phyloP scores from a whole-genome alignment of 495 filamentous ascomycete species.

The Xylaria intraflava region DNA sequence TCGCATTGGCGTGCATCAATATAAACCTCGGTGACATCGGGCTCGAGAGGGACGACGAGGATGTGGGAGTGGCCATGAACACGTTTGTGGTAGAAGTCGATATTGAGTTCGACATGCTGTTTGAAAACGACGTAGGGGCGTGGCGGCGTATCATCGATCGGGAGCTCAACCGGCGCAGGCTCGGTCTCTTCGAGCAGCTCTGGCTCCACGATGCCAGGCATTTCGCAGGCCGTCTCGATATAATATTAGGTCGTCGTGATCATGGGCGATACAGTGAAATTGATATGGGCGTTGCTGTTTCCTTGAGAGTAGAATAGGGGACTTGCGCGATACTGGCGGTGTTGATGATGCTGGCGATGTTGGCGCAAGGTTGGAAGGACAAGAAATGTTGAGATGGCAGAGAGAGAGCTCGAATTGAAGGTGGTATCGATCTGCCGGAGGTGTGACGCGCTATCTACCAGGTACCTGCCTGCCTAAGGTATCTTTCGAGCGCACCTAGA shows the following conservation, averaged over 20 bases:
- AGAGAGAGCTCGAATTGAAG: neutral
- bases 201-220: conserved; percentile 25
- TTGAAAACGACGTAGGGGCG: conserved; percentile 56
- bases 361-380: neutral
- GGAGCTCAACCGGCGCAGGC: conserved; percentile 20
- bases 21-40: conserved; percentile 56
- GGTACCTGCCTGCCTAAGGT: neutral
- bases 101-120: conserved; percentile 81
- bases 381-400: neutral
- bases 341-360: too few species aligned
- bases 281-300: neutral
- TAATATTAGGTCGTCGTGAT: conserved; percentile 10
- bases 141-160: conserved; percentile 27
- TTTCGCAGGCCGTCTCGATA: conserved; percentile 19
- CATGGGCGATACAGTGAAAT: conserved; percentile 11
- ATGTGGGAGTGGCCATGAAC: conserved; percentile 77
- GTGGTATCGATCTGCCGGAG: neutral
- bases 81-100: conserved; percentile 70
- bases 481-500: too few species aligned
- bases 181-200: conserved; percentile 16
- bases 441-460: conserved; percentile 1
- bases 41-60: conserved; percentile 59
- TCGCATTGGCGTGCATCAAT: conserved; percentile 85
- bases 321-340: too few species aligned
- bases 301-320: neutral